Conservation (phyloP, 2,329 filamentous ascomycete genomes). For the Trichophyton benhamiae region DNA sequence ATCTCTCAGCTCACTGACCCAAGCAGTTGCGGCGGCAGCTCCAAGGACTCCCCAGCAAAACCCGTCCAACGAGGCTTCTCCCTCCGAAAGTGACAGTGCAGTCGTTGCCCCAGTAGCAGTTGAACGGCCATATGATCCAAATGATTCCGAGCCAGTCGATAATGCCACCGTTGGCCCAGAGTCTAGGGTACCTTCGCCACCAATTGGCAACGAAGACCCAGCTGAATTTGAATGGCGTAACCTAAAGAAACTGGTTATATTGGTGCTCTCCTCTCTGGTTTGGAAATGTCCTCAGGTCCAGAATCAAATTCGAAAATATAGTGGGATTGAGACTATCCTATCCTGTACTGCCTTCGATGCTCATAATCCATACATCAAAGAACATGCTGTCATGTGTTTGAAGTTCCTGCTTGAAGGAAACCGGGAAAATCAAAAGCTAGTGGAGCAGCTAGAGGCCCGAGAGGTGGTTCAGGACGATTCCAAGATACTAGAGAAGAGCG, state of each 20-base stretch:
- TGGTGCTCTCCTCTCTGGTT: conserved; percentile 77
- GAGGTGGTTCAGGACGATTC: conserved; percentile 32
- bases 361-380: conserved; percentile 86
- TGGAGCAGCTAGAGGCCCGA: conserved; percentile 35
- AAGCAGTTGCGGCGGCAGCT: conserved; percentile 15
- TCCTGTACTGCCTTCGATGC: conserved; percentile 87
- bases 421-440: conserved; percentile 42
- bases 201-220: conserved; percentile 46
- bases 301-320: conserved; percentile 70
- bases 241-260: conserved; percentile 83
- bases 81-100: background rate
- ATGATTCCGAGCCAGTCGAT: conserved; percentile 31
- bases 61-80: conserved; percentile 21
- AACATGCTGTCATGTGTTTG: conserved; percentile 78
- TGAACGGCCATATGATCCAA: conserved; percentile 53
- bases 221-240: conserved; percentile 63
- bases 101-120: conserved; percentile 36
- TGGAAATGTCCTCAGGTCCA: conserved; percentile 80
- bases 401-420: conserved; percentile 53
- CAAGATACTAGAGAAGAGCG: conserved; percentile 27
- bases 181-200: conserved; percentile 35
- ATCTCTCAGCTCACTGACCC: conserved; percentile 39
- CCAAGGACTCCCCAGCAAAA: conserved; percentile 22
- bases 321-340: conserved; percentile 75
- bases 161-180: conserved; percentile 26